phyloP scores from a whole-genome alignment of 306 rosid genomes.

The Cucumis melo region DNA sequence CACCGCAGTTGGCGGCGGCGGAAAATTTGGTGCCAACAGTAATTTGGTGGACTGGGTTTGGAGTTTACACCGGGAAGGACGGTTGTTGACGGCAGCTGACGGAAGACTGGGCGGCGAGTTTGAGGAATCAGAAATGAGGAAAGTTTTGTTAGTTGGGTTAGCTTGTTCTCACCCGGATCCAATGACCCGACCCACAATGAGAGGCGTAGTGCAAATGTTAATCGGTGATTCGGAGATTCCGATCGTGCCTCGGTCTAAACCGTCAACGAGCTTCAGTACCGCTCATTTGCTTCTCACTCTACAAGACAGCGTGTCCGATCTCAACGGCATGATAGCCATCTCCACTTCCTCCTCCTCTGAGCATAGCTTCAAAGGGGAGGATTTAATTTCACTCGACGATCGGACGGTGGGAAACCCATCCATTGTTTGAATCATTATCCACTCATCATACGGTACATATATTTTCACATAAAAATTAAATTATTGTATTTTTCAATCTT shows the following conservation, averaged over 20 bases:
- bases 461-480: not conserved
- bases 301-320: constrained; percentile 90
- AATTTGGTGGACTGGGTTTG: constrained; percentile 98
- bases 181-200: constrained; percentile 58
- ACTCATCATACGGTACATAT: constrained; percentile 16
- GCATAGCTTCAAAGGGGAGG: constrained; percentile 33
- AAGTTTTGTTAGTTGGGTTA: constrained; percentile 52
- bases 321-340: constrained; percentile 57
- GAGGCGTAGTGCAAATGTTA: constrained; percentile 76
- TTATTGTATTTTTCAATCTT: not conserved
- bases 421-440: not conserved
- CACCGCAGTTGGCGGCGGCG: constrained; percentile 11
- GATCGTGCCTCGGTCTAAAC: constrained; percentile 60
- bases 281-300: constrained; percentile 51
- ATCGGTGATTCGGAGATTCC: constrained; percentile 84
- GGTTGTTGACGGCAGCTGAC: constrained; percentile 56
- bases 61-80: constrained; percentile 68
- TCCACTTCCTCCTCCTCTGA: constrained; percentile 57
- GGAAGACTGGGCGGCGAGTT: constrained; percentile 42
- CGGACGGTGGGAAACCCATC: not conserved
- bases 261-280: constrained; percentile 53
- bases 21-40: constrained; percentile 36
- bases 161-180: constrained; percentile 92
- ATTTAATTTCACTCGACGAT: constrained; percentile 30
- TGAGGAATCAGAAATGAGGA: constrained; percentile 62